phyloP scores from a whole-genome alignment of 163 green algal species.

The Scenedesmus sp. region DNA sequence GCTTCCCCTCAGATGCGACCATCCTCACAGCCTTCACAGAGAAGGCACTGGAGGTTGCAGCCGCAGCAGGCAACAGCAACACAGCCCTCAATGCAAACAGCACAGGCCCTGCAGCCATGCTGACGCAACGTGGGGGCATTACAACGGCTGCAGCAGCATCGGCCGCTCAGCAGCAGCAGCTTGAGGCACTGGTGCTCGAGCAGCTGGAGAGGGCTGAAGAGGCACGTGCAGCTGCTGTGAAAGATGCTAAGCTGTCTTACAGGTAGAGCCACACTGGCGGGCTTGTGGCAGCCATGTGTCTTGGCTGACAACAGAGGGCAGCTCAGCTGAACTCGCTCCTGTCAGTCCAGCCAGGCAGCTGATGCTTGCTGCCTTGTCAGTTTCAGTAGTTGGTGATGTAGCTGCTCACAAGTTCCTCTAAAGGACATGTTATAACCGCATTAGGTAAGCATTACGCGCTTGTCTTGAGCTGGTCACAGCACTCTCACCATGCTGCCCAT shows the following conservation, averaged over 20 bases:
- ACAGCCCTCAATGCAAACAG: not conserved
- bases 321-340: not conserved
- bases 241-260: not conserved
- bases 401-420: no score
- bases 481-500: no score
- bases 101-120: not conserved
- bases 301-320: no score
- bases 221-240: not conserved
- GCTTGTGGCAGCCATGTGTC: not conserved
- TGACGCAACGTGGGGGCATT: not conserved
- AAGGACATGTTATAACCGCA: no score
- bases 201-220: not conserved
- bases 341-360: no score
- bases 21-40: slow-evolving; percentile 11
- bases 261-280: not conserved
- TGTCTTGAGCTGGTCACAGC: no score
- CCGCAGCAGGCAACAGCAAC: not conserved
- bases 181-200: slow-evolving; percentile 26
- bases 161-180: not conserved
- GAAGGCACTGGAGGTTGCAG: slow-evolving; percentile 8
- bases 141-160: not conserved
- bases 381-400: no score
- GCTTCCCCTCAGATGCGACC: slow-evolving; percentile 14
- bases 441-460: no score
- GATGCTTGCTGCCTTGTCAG: no score